Conservation (phyloP, 2,329 filamentous ascomycete genomes). For the Trichoderma oligosporum region DNA sequence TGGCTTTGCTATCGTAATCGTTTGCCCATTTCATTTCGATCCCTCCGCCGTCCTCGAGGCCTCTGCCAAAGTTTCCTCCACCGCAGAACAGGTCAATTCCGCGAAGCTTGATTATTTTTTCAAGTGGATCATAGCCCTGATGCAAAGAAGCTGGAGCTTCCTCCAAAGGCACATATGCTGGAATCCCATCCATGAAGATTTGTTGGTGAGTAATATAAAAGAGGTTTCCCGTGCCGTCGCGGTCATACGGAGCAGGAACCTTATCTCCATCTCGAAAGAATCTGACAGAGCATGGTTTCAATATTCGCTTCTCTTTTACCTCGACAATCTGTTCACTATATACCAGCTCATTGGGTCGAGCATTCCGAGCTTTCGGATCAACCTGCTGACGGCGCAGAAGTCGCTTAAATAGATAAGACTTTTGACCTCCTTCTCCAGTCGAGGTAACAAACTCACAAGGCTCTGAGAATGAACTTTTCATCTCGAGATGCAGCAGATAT, state of each 20-base stretch:
- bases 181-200: background rate
- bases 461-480: constrained; percentile 44
- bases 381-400: constrained; percentile 49
- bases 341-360: constrained; percentile 55
- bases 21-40: constrained; percentile 65
- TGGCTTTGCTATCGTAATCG: constrained; percentile 59
- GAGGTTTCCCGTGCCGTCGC: constrained; percentile 60
- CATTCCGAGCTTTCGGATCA: constrained; percentile 30
- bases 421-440: constrained; percentile 21
- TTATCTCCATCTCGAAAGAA: constrained; percentile 44
- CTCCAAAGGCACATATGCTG: constrained; percentile 36
- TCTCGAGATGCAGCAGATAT: constrained; percentile 44
- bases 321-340: constrained; percentile 47
- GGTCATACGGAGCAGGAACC: constrained; percentile 61
- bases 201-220: constrained; percentile 57
- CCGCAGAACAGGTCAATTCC: constrained; percentile 75
- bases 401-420: constrained; percentile 43
- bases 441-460: constrained; percentile 54
- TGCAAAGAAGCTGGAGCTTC: constrained; percentile 38
- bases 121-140: constrained; percentile 53
- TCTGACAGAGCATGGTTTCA: constrained; percentile 57
- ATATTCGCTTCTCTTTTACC: constrained; percentile 41
- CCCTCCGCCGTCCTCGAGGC: constrained; percentile 67
- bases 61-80: constrained; percentile 71
- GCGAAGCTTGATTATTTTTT: constrained; percentile 40